Evolutionary conservation across 805 yeast genomes (phyloP).

Genomic region (Trichomonascus vanleenenianus): DNA sequence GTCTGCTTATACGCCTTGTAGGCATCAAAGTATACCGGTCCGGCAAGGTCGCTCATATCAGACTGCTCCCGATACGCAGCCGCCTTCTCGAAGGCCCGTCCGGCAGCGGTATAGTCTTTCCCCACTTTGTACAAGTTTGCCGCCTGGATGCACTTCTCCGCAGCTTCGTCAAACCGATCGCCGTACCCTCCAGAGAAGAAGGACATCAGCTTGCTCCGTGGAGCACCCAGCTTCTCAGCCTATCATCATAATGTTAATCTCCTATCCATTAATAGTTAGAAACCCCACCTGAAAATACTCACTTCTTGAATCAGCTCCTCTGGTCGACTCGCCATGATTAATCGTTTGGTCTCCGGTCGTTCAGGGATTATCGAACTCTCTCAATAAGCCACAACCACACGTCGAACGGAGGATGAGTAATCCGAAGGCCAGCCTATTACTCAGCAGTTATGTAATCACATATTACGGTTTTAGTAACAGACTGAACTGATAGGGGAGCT

Average conservation of each 20-base stretch:
- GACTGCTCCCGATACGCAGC: constrained; percentile 71
- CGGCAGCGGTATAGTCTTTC: constrained; percentile 65
- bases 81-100: constrained; percentile 77
- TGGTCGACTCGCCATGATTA: background rate
- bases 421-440: background rate
- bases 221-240: constrained; percentile 68
- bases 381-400: background rate
- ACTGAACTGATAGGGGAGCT: too few species aligned
- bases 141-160: constrained; percentile 83
- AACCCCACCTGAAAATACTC: background rate
- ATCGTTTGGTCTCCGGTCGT: background rate
- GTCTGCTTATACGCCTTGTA: constrained; percentile 75
- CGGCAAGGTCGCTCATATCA: constrained; percentile 81
- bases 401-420: background rate
- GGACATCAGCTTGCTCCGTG: constrained; percentile 26
- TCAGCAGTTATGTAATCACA: background rate
- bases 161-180: constrained; percentile 79
- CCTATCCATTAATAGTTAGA: background rate
- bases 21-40: constrained; percentile 82
- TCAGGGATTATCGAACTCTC: background rate
- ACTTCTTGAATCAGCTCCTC: constrained; percentile 1
- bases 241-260: constrained; percentile 20
- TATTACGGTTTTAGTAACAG: too few species aligned
- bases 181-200: constrained; percentile 52
- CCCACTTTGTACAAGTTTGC: constrained; percentile 81